phyloP scores from a whole-genome alignment of 495 filamentous ascomycete genomes.

The Lasiosphaeria hispida region DNA sequence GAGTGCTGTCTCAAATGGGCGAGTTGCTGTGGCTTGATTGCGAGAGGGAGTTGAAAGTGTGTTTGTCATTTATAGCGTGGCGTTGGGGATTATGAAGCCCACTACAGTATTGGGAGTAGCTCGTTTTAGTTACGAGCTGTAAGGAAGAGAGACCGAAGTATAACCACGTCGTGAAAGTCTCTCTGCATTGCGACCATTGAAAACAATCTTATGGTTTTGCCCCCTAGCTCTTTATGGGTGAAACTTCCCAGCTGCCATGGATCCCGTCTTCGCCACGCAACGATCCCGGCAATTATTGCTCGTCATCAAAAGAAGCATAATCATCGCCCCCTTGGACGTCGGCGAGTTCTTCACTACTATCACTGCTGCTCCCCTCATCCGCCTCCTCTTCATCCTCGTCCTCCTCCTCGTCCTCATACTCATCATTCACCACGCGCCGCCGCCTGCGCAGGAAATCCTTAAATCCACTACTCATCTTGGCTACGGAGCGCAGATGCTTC shows the following conservation, averaged over 20 bases:
- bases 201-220: too few relatives aligned
- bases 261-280: too few relatives aligned
- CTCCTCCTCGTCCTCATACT: slow-evolving; percentile 4
- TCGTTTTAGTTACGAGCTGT: too few relatives aligned
- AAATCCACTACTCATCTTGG: slow-evolving; percentile 42
- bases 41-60: not conserved
- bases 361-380: not conserved
- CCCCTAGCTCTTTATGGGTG: too few relatives aligned
- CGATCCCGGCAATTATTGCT: too few relatives aligned
- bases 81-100: slow-evolving; percentile 2
- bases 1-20: slow-evolving; percentile 15
- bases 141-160: too few relatives aligned
- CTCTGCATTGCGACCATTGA: too few relatives aligned
- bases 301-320: too few relatives aligned
- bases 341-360: too few relatives aligned
- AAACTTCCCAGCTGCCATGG: too few relatives aligned
- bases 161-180: too few relatives aligned
- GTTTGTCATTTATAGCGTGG: not conserved
- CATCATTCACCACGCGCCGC: not conserved
- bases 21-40: not conserved
- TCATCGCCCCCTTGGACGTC: too few relatives aligned
- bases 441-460: slow-evolving; percentile 30
- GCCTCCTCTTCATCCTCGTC: not conserved
- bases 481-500: slow-evolving; percentile 36
- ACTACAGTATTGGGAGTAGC: not conserved